Evolutionary conservation across 768 basidiomycete genomes (phyloP), one percentile per base, ranked within the genome.

Genomic region (Flagelloscypha sp.): DNA sequence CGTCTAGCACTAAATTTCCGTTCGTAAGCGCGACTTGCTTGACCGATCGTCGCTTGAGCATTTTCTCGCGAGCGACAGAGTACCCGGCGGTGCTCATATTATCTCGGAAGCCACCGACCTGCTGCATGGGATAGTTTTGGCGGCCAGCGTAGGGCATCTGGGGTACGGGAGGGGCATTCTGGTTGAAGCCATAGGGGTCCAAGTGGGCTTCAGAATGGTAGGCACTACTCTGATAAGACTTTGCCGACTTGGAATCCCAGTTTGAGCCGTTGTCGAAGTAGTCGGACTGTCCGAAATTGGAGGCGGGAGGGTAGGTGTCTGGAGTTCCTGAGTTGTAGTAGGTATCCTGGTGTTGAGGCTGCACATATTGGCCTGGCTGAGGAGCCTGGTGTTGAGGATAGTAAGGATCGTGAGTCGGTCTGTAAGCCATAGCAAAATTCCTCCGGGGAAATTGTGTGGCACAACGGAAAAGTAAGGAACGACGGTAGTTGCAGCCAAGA

Each of bases 1-100:
- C 74, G 51, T 92, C 88, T 38, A 90, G 71, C 13, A 92, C 83
- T 30, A 92, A 61, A 56, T 92, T 92, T 24, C 88, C 88, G 37
- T 86, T 66, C 53, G 77, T 68, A 24, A 92, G 75, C 47, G 79
- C 77, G 41, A 92, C 81, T 45, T 87, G 80, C 40, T 80, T 75
- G 27, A 85, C 66, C 24, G 83, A 84, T 35, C 85, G 69, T 27
- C 80, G 76, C 52, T 80, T 84, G 76, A 89, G 76, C 58, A 88
- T 73, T 55, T 85, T 82, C 42, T 89, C 84, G 46, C 75, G 65
- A 28, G 79, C 81, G 27, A 65, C 63, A 17, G 76, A 74, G 58
- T 77, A 88, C 11, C 81, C 83, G 15, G 63, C 61, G 30, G 52
- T 60, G 53, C 68, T 68, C 42, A 55, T 59, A 23, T 59, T 41